phyloP scores from a whole-genome alignment of 192 early-diverging fungal species.

The Coemansia sp. region DNA sequence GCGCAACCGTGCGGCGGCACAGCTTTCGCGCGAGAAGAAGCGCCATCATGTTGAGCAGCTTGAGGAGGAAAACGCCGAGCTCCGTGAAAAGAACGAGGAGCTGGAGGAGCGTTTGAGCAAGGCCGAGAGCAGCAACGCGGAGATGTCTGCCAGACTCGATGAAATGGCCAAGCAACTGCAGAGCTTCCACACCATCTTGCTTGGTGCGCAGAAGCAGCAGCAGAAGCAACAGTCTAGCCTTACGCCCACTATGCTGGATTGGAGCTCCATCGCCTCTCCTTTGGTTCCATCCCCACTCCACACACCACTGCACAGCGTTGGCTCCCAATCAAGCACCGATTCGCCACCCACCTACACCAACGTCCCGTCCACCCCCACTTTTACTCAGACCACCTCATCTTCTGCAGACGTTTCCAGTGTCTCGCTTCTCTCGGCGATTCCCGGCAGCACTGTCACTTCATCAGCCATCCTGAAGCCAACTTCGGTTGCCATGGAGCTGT shows the following conservation, averaged over 20 bases:
- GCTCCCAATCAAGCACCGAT: slow-evolving; percentile 5
- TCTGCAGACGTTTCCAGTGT: background rate
- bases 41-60: slow-evolving; percentile 75
- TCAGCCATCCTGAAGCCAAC: slow-evolving; percentile 15
- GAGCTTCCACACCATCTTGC: slow-evolving; percentile 33
- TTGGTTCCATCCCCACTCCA: slow-evolving; percentile 24
- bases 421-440: slow-evolving; percentile 16
- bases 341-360: slow-evolving; percentile 20
- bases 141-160: slow-evolving; percentile 33
- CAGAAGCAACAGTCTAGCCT: slow-evolving; percentile 10
- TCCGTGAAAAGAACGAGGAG: slow-evolving; percentile 49
- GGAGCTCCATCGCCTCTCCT: slow-evolving; percentile 26
- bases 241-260: slow-evolving; percentile 17
- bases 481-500: slow-evolving; percentile 26
- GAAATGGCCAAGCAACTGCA: slow-evolving; percentile 41
- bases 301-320: slow-evolving; percentile 15
- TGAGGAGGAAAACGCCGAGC: slow-evolving; percentile 67
- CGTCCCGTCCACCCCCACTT: slow-evolving; percentile 13
- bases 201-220: slow-evolving; percentile 25
- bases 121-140: slow-evolving; percentile 32
- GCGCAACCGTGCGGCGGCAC: slow-evolving; percentile 86
- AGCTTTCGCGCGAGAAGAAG: slow-evolving; percentile 84
- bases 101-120: slow-evolving; percentile 39
- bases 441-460: slow-evolving; percentile 17
- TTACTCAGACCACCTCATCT: slow-evolving; percentile 1